These are phyloP conservation scores for Fomitopsis serialis DNA, from an alignment of 768 basidiomycete genomes.

Conservation along the genomic window DNA sequence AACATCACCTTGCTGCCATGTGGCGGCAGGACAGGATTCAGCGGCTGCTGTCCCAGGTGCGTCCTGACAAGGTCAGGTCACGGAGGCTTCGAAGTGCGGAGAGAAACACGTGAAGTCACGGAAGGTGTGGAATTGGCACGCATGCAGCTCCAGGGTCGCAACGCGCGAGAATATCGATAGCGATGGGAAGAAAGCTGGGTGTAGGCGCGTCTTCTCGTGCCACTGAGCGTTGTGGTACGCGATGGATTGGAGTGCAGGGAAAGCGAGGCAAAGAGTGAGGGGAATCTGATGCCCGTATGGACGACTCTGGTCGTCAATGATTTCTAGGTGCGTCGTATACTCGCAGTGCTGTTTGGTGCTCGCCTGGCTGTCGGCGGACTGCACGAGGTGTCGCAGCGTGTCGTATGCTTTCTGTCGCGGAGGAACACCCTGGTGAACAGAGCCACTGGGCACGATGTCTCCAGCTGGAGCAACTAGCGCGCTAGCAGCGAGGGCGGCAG, in stretches of 20 bases:
- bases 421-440: neutral
- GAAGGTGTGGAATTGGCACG: neutral
- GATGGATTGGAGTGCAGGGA: neutral
- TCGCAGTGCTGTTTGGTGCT: neutral
- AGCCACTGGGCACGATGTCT: neutral
- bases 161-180: neutral
- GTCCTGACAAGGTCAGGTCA: neutral
- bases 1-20: neutral
- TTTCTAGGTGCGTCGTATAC: neutral
- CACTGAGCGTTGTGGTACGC: neutral
- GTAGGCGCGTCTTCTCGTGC: neutral
- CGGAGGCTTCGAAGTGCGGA: no score
- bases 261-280: neutral
- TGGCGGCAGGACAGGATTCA: neutral
- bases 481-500: neutral
- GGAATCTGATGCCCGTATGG: neutral
- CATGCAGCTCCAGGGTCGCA: neutral
- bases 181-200: neutral
- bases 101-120: neutral
- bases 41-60: neutral
- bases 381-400: neutral
- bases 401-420: neutral
- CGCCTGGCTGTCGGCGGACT: neutral
- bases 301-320: neutral
- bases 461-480: neutral